Base-by-base conservation (phyloP, 1,284 basidiomycete genomes). In the Termitomyces sp. region DNA sequence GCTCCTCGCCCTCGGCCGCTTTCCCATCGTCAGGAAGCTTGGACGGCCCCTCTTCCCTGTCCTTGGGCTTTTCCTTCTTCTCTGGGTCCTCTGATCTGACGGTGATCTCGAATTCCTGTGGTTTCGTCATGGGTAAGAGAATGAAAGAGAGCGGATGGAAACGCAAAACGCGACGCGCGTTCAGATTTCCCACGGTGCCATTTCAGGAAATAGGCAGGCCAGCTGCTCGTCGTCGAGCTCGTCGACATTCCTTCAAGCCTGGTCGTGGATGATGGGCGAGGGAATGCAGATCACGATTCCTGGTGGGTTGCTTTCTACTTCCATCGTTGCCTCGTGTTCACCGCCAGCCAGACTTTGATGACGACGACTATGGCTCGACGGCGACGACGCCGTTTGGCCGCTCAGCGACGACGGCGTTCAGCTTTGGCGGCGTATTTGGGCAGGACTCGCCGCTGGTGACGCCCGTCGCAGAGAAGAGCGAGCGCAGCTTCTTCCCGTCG, bases 231-330 rank as follows among this genome's bases (percentile, higher is more conserved):
- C n/a, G n/a, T n/a, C n/a, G n/a, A n/a, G n/a, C n/a, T n/a, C n/a
- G n/a, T n/a, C n/a, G n/a, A n/a, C n/a, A n/a, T n/a, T n/a, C n/a
- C n/a, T n/a, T n/a, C n/a, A n/a, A n/a, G n/a, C n/a, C n/a, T 28
- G 39, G 16, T 46, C 30, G 49, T 62, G 61, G 57, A 57, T 64
- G 62, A 74, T 74, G 72, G 67, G 65, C 50, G 83, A 85, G 61
- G 77, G 78, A 39, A 76, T 87, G 57, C 88, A 91, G 71, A 91
- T 91, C 62, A 89, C 86, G 47, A 90, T 91, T 59, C 88, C 88
- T 69, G 86, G 88, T 88, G 60, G 61, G 74, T 67, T 24, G 21
- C 3, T 45, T 55, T 5, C 18, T 28, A n/a, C n/a, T 34, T 40
- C 21, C 43, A 28, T 46, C 19, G 34, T 42, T 18, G 41, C 26